Evolutionary conservation across 768 basidiomycete genomes (phyloP).

Genomic region (Amanita pallidorosea): DNA sequence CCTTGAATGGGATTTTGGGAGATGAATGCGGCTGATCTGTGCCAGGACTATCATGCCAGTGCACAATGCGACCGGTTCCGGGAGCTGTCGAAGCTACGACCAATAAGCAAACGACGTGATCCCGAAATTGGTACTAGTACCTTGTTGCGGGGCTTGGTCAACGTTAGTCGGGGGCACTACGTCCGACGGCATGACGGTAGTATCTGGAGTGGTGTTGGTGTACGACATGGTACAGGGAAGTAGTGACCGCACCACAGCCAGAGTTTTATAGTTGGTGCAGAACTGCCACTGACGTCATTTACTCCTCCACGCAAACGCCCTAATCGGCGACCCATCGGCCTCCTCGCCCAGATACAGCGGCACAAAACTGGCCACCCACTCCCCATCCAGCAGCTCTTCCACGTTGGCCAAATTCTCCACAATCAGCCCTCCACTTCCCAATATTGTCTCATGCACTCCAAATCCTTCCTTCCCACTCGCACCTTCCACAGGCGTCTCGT

Average conservation of each 20-base stretch:
- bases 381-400: slow-evolving; percentile 22
- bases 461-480: slow-evolving; percentile 24
- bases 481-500: slow-evolving; percentile 38
- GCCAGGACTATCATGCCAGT: no score
- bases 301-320: slow-evolving; percentile 40
- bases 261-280: not conserved
- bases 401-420: slow-evolving; percentile 62
- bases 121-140: not conserved
- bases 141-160: slow-evolving; percentile 4
- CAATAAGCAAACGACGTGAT: not conserved
- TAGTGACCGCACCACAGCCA: no score
- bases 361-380: slow-evolving; percentile 40
- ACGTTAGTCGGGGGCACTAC: not conserved
- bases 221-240: slow-evolving; percentile 3
- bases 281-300: not conserved
- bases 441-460: slow-evolving; percentile 45
- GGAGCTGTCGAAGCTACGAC: not conserved
- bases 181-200: not conserved
- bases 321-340: slow-evolving; percentile 61
- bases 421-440: slow-evolving; percentile 54
- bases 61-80: not conserved
- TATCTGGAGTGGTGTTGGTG: not conserved
- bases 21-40: not conserved
- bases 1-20: slow-evolving; percentile 39
- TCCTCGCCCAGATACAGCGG: slow-evolving; percentile 41